These are phyloP conservation scores for Pterulicium gracile DNA, from an alignment of 1,284 basidiomycete genomes.

Conservation along the genomic window DNA sequence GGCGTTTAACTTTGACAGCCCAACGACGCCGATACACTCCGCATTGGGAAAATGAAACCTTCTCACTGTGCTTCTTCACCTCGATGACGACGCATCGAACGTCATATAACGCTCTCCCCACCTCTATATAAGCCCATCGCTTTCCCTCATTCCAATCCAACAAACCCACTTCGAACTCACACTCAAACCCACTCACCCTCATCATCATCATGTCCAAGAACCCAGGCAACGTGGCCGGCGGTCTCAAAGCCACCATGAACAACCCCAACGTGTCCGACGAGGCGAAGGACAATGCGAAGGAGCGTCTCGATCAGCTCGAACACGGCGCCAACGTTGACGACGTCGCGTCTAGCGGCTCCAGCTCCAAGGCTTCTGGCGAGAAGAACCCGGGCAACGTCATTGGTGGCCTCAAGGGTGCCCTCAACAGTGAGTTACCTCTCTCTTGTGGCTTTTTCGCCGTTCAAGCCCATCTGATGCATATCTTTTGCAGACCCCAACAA, in stretches of 20 bases:
- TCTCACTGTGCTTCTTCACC: no score
- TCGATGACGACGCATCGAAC: no score
- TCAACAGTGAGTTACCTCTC: constrained; percentile 4
- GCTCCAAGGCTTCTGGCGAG: constrained; percentile 13
- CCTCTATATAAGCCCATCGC: no score
- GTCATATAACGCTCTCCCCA: no score
- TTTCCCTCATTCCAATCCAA: no score
- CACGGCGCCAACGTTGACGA: constrained; percentile 8
- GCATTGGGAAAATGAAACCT: no score
- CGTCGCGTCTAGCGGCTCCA: constrained; percentile 2
- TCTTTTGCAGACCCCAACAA: no score
- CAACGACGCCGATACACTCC: no score
- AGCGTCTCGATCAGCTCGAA: constrained; percentile 31
- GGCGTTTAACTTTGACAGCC: no score
- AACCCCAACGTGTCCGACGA: constrained; percentile 44
- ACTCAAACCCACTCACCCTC: no score
- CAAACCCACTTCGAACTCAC: no score
- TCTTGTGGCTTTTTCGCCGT: neutral
- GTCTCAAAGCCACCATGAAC: constrained; percentile 41
- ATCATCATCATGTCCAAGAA: constrained; percentile 21
- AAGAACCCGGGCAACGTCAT: constrained; percentile 17
- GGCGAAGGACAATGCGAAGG: constrained; percentile 35
- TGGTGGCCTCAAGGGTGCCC: constrained; percentile 42
- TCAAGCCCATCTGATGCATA: no score
- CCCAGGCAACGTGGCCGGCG: constrained; percentile 31